Conservation (phyloP, 2,329 filamentous ascomycete genomes). For the Didymella keratinophila region DNA sequence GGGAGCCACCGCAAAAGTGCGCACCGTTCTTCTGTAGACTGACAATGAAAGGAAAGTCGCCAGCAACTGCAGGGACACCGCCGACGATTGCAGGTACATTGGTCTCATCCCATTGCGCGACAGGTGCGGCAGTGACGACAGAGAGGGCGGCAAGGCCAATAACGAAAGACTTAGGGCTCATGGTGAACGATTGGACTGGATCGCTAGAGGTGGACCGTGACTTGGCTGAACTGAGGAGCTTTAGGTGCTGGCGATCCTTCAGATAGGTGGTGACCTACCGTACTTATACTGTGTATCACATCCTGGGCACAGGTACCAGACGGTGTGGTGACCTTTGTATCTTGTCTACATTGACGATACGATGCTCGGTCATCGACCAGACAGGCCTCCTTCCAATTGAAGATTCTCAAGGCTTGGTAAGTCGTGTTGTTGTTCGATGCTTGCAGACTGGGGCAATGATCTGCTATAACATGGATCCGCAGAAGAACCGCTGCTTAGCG, state of each 20-base stretch:
- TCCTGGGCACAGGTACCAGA: background rate
- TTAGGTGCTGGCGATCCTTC: background rate
- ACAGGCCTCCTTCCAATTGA: background rate
- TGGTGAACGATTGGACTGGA: slow-evolving; percentile 12
- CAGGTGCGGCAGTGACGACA: slow-evolving; percentile 30
- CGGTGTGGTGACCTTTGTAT: background rate
- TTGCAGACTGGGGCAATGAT: slow-evolving; percentile 6
- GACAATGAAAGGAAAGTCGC: slow-evolving; percentile 43
- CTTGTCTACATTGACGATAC: slow-evolving; percentile 4
- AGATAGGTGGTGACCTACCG: background rate
- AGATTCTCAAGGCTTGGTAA: slow-evolving; percentile 3
- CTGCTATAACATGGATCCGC: background rate
- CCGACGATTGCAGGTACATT: slow-evolving; percentile 34
- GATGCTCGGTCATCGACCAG: background rate
- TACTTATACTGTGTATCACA: background rate
- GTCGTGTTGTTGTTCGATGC: background rate
- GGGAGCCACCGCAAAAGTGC: slow-evolving; percentile 40
- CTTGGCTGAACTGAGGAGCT: background rate
- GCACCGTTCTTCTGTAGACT: slow-evolving; percentile 28
- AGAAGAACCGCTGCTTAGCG: slow-evolving; percentile 6
- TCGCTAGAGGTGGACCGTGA: too few relatives aligned
- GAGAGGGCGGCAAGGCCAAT: slow-evolving; percentile 34
- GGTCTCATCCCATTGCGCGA: slow-evolving; percentile 30
- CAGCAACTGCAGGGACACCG: slow-evolving; percentile 31
- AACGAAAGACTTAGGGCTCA: slow-evolving; percentile 31